Evolutionary conservation across 2,329 filamentous ascomycete genomes (phyloP).

Genomic region (Clonostachys byssicola): DNA sequence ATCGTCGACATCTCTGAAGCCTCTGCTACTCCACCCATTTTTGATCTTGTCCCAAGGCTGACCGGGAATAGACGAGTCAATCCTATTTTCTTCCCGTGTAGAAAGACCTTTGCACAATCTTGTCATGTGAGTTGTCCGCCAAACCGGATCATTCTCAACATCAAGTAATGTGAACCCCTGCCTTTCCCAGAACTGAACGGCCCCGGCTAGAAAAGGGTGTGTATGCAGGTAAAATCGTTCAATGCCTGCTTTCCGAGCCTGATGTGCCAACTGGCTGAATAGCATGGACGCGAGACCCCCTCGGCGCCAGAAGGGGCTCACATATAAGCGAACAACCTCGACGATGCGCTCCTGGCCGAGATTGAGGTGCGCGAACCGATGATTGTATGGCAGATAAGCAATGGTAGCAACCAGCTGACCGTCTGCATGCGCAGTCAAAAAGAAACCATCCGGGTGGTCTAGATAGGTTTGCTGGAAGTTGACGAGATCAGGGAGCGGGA

Average conservation of each 20-base stretch:
- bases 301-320: constrained; percentile 15
- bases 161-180: constrained; percentile 11
- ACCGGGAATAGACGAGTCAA: too few species aligned
- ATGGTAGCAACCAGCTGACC: constrained; percentile 14
- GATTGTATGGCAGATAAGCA: constrained; percentile 15
- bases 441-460: constrained; percentile 10
- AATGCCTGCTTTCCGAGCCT: constrained; percentile 8
- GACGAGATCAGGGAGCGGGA: constrained; percentile 9
- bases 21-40: too few species aligned
- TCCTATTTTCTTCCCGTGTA: too few species aligned
- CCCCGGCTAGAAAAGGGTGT: constrained; percentile 16
- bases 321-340: constrained; percentile 18
- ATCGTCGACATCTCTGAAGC: too few species aligned
- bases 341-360: constrained; percentile 9
- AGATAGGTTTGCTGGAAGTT: constrained; percentile 14
- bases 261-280: constrained; percentile 7
- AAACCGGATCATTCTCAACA: constrained; percentile 14
- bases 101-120: too few species aligned
- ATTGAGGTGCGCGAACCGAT: constrained; percentile 12
- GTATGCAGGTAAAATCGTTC: constrained; percentile 17
- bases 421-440: constrained; percentile 9
- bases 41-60: too few species aligned
- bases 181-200: constrained; percentile 15
- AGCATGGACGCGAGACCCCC: constrained; percentile 16
- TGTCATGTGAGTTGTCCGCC: constrained; percentile 20